phyloP scores from a whole-genome alignment of 2,329 filamentous ascomycete genomes.

The Hymenoscyphus linearis region DNA sequence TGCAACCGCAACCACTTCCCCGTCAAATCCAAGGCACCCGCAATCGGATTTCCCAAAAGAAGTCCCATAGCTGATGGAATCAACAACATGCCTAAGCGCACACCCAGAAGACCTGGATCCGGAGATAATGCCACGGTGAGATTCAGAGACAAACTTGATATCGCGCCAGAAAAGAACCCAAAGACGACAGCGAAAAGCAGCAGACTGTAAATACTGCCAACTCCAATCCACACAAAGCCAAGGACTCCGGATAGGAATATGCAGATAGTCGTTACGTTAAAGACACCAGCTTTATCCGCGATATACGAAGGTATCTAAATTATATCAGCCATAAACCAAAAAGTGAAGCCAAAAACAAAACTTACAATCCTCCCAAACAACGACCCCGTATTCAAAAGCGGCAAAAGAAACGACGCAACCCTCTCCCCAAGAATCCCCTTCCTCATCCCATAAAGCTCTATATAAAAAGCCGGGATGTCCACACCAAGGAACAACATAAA shows the following conservation, averaged over 20 bases:
- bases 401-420: slow-evolving; percentile 16
- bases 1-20: not conserved
- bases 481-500: slow-evolving; percentile 37
- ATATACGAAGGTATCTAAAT: slow-evolving; percentile 42
- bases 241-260: slow-evolving; percentile 44
- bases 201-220: slow-evolving; percentile 46
- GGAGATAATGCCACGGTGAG: slow-evolving; percentile 15
- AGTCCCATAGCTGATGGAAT: slow-evolving; percentile 43
- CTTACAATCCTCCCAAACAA: slow-evolving; percentile 46
- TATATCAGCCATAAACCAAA: not conserved
- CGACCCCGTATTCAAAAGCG: slow-evolving; percentile 31
- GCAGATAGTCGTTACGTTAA: slow-evolving; percentile 43
- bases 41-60: slow-evolving; percentile 31
- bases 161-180: slow-evolving; percentile 62
- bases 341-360: not conserved
- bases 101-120: slow-evolving; percentile 46
- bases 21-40: slow-evolving; percentile 5
- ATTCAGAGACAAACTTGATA: slow-evolving; percentile 37
- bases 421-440: slow-evolving; percentile 34
- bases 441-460: slow-evolving; percentile 19
- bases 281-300: slow-evolving; percentile 47
- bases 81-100: slow-evolving; percentile 43
- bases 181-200: slow-evolving; percentile 60
- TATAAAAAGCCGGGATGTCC: slow-evolving; percentile 48
- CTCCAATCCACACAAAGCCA: slow-evolving; percentile 45